Percentiles rank a stretch among this genome's conserved stretches.
Conservation (phyloP, 371 early-diverging fungal species). For the Mucor irregularis region DNA sequence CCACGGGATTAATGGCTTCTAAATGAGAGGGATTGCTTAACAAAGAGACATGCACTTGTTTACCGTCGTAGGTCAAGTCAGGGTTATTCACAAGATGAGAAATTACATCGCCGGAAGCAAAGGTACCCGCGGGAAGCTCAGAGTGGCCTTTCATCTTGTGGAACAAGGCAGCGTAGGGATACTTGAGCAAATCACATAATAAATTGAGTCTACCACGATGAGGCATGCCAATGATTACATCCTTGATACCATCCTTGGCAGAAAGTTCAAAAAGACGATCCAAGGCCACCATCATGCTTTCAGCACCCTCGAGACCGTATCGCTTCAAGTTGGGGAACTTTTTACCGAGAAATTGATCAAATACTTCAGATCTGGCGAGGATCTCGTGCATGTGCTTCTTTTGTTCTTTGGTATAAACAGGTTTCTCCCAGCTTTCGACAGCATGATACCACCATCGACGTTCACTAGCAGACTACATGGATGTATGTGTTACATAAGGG, state of each 20-base stretch:
- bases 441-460: slow-evolving; percentile 87
- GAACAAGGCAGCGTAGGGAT: slow-evolving; percentile 81
- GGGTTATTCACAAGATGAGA: slow-evolving; percentile 82
- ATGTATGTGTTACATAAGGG: not conserved
- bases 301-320: slow-evolving; percentile 97
- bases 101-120: slow-evolving; percentile 89
- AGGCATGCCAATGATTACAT: slow-evolving; percentile 92
- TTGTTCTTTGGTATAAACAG: slow-evolving; percentile 55
- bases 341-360: slow-evolving; percentile 96
- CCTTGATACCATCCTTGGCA: slow-evolving; percentile 69
- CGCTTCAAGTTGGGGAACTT: slow-evolving; percentile 94
- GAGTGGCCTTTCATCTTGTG: slow-evolving; percentile 90
- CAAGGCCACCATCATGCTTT: slow-evolving; percentile 92
- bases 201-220: slow-evolving; percentile 96
- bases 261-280: slow-evolving; percentile 81
- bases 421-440: slow-evolving; percentile 77
- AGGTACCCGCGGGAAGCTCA: slow-evolving; percentile 78
- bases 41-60: slow-evolving; percentile 77
- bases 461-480: slow-evolving; percentile 76
- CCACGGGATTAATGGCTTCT: slow-evolving; percentile 92
- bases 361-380: slow-evolving; percentile 81
- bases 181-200: slow-evolving; percentile 81
- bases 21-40: slow-evolving; percentile 93
- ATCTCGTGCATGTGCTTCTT: slow-evolving; percentile 76
- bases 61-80: slow-evolving; percentile 66